Percentiles rank a stretch among this genome's conserved stretches.
These are phyloP conservation scores for Pittosporum tobira DNA, from an alignment of 129 eudicot species.

Conservation along the genomic window DNA sequence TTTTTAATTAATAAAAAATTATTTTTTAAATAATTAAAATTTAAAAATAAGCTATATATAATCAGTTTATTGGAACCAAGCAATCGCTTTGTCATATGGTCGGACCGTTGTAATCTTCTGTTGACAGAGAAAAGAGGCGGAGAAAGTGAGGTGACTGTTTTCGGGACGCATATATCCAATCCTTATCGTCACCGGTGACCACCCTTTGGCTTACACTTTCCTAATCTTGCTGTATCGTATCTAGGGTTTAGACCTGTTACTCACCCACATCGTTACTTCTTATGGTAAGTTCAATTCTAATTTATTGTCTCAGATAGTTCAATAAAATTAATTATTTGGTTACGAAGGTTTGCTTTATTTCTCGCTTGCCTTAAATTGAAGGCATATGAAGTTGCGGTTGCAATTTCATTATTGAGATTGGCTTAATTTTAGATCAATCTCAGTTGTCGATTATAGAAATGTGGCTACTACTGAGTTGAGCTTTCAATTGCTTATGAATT, in stretches of 20 bases:
- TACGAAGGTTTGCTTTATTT: background rate
- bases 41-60: no score
- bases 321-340: background rate
- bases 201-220: background rate
- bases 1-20: no score
- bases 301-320: background rate
- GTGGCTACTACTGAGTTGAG: background rate
- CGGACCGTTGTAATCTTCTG: slow-evolving; percentile 9
- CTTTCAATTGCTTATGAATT: no score
- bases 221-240: background rate
- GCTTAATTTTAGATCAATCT: background rate
- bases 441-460: background rate
- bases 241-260: background rate
- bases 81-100: background rate
- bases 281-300: slow-evolving; percentile 13
- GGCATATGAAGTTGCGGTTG: background rate
- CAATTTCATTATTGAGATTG: background rate
- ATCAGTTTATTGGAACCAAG: no score
- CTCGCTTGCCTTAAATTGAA: background rate
- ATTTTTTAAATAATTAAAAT: no score
- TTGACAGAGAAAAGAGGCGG: slow-evolving; percentile 1
- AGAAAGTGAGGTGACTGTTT: slow-evolving; percentile 1
- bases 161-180: slow-evolving; percentile 45
- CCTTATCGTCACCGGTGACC: slow-evolving; percentile 17
- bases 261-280: slow-evolving; percentile 8